phyloP scores from a whole-genome alignment of 805 yeast species.

The Ogataea trehalophila region DNA sequence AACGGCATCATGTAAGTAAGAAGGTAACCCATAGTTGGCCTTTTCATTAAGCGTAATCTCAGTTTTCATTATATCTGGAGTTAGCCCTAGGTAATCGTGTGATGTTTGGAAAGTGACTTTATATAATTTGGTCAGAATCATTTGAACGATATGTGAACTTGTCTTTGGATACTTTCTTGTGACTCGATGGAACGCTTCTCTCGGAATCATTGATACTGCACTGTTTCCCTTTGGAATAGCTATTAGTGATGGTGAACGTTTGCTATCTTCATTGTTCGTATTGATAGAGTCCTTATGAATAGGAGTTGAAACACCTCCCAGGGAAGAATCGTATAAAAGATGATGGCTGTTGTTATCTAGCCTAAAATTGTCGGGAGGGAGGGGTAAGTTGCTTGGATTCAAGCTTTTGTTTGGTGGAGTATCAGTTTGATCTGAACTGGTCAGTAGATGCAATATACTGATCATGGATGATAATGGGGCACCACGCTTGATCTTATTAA shows the following conservation, averaged over 20 bases:
- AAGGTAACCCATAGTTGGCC: constrained; percentile 50
- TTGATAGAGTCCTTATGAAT: background rate
- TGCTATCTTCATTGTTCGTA: background rate
- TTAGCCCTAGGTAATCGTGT: constrained; percentile 79
- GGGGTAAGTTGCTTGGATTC: constrained; percentile 5
- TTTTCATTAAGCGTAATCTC: constrained; percentile 61
- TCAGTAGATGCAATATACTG: constrained; percentile 69
- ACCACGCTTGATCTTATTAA: constrained; percentile 79
- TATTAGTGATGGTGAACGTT: constrained; percentile 34
- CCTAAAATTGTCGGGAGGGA: constrained; percentile 12
- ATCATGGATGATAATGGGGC: constrained; percentile 81
- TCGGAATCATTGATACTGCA: constrained; percentile 90
- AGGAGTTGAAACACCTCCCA: background rate
- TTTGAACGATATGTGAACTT: constrained; percentile 90
- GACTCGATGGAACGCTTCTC: constrained; percentile 69
- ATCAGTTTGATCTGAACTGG: constrained; percentile 9
- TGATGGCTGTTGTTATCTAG: constrained; percentile 11
- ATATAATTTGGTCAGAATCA: constrained; percentile 80
- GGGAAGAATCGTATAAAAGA: constrained; percentile 9
- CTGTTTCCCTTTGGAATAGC: constrained; percentile 73
- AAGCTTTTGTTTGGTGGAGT: background rate
- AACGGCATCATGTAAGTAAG: constrained; percentile 51
- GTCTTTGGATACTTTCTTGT: constrained; percentile 78
- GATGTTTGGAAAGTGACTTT: constrained; percentile 91
- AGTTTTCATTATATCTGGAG: constrained; percentile 72